Evolutionary conservation across 768 basidiomycete species (phyloP).

Genomic region (Calocybe gangraenosa): DNA sequence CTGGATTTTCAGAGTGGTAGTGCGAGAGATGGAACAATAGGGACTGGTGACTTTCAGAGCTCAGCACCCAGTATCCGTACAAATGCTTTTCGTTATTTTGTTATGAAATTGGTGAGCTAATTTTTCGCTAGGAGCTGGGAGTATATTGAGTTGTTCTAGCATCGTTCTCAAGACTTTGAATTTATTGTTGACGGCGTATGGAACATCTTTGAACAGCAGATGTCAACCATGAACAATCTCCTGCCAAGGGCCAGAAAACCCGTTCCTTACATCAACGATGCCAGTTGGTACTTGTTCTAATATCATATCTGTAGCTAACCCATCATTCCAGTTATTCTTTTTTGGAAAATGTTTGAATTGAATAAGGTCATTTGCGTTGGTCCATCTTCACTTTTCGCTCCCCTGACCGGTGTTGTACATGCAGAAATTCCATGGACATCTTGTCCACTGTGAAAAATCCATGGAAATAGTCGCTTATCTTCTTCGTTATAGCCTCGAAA

Average conservation of each 20-base stretch:
- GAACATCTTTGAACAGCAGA: slow-evolving; percentile 69
- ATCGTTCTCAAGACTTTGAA: slow-evolving; percentile 84
- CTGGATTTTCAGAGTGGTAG: slow-evolving; percentile 79
- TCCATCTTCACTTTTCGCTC: not conserved
- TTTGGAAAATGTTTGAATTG: slow-evolving; percentile 91
- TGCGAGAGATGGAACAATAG: slow-evolving; percentile 51
- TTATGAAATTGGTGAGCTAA: slow-evolving; percentile 75
- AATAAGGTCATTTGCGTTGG: slow-evolving; percentile 69
- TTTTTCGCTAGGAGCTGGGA: slow-evolving; percentile 4
- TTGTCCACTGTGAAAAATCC: slow-evolving; percentile 76
- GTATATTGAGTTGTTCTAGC: slow-evolving; percentile 40
- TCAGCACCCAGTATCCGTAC: slow-evolving; percentile 57
- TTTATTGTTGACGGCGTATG: slow-evolving; percentile 77
- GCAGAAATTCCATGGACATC: slow-evolving; percentile 87
- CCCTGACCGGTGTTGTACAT: slow-evolving; percentile 4
- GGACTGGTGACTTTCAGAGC: slow-evolving; percentile 37
- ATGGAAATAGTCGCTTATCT: slow-evolving; percentile 77
- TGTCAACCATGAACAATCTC: slow-evolving; percentile 65
- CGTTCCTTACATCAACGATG: slow-evolving; percentile 79
- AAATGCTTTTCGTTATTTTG: slow-evolving; percentile 90
- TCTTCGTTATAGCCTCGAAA: slow-evolving; percentile 76
- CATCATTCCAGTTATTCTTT: slow-evolving; percentile 54
- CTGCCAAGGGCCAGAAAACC: slow-evolving; percentile 85
- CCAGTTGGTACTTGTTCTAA: slow-evolving; percentile 48
- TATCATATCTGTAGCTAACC: not conserved